These are phyloP conservation scores for Xylariaceae sp. DNA, from an alignment of 2,329 filamentous ascomycete species.

Conservation along the genomic window DNA sequence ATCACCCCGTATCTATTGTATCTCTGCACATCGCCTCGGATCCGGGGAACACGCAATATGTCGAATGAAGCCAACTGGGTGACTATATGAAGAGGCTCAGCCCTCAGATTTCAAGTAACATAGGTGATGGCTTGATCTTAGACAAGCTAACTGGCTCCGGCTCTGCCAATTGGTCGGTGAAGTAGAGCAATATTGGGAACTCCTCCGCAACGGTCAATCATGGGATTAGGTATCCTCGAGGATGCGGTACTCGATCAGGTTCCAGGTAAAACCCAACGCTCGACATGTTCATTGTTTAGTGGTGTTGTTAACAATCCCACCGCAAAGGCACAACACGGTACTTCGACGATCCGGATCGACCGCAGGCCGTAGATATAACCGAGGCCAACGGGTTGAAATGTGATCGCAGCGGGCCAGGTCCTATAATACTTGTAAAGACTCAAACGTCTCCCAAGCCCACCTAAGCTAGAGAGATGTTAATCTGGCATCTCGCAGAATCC, in stretches of 20 bases:
- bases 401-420: slow-evolving; percentile 65
- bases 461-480: background rate
- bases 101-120: background rate
- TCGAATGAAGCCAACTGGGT: background rate
- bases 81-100: background rate
- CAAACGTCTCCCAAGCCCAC: background rate
- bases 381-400: slow-evolving; percentile 64
- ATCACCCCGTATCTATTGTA: background rate
- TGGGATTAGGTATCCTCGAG: slow-evolving; percentile 76
- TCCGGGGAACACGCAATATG: background rate
- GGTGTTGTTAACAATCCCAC: slow-evolving; percentile 9
- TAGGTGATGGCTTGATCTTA: background rate
- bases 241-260: slow-evolving; percentile 68
- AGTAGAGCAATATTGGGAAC: background rate
- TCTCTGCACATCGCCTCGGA: background rate
- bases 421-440: slow-evolving; percentile 71
- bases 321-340: slow-evolving; percentile 62
- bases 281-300: slow-evolving; percentile 18
- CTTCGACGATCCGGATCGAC: slow-evolving; percentile 60
- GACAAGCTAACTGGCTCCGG: background rate
- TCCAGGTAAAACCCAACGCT: slow-evolving; percentile 59
- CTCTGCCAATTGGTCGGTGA: background rate
- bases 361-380: slow-evolving; percentile 44
- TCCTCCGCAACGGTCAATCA: slow-evolving; percentile 33
- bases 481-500: slow-evolving; percentile 52